Evolutionary conservation across 257 asterid species (phyloP).

Genomic region (Dorcoceras hygrometricum): DNA sequence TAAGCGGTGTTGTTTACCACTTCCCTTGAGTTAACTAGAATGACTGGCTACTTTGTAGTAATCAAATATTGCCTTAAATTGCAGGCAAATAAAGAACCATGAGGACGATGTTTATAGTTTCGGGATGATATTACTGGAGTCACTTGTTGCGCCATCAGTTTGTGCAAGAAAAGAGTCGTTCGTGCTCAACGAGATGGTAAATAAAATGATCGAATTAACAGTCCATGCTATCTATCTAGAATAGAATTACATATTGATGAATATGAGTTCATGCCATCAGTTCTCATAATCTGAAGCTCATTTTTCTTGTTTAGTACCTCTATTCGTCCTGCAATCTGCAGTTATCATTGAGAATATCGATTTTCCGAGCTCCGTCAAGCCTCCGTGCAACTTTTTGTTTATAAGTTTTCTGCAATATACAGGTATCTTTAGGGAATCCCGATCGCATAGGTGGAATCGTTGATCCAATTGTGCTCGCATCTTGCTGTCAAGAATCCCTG

Average conservation of each 20-base stretch:
- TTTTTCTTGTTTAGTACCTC: neutral
- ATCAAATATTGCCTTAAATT: conserved; percentile 11
- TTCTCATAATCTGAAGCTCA: neutral
- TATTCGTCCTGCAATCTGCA: neutral
- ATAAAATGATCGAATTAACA: neutral
- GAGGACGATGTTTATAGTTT: conserved; percentile 73
- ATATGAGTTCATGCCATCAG: too few relatives aligned
- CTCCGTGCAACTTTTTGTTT: neutral
- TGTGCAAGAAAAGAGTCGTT: conserved; percentile 50
- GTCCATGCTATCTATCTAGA: neutral
- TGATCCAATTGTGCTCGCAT: conserved; percentile 49
- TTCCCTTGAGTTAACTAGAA: neutral
- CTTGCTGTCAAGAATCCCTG: conserved; percentile 60
- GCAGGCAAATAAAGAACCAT: conserved; percentile 55
- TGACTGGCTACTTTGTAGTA: too few relatives aligned
- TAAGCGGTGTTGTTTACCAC: conserved; percentile 2
- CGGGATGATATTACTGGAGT: conserved; percentile 56
- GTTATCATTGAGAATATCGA: neutral
- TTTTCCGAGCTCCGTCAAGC: neutral
- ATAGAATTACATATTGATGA: neutral
- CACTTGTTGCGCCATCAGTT: conserved; percentile 47
- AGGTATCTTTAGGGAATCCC: conserved; percentile 49
- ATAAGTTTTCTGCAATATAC: conserved; percentile 15
- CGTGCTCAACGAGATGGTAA: conserved; percentile 64
- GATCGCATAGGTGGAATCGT: conserved; percentile 43